Evolutionary conservation across 1,284 basidiomycete species (phyloP).

Genomic region (Xerocomus subilludens): DNA sequence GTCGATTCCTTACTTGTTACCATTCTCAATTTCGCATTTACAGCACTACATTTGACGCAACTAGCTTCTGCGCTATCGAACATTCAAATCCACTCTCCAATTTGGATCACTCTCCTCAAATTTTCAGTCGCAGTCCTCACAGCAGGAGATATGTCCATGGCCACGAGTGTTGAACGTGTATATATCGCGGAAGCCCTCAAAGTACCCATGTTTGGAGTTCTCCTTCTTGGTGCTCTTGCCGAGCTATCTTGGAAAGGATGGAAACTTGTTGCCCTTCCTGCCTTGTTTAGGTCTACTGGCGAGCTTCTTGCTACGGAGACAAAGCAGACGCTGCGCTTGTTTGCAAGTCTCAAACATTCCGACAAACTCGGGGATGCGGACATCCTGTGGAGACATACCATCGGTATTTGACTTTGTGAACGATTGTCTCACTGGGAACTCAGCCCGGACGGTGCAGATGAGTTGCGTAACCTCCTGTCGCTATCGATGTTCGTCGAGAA

Average conservation of each 20-base stretch:
- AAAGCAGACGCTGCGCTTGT: conserved; percentile 59
- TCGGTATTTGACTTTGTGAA: conserved; percentile 60
- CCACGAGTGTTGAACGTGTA: conserved; percentile 69
- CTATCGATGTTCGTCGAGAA: conserved; percentile 64
- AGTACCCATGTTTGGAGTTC: conserved; percentile 60
- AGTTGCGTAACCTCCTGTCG: conserved; percentile 63
- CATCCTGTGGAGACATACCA: conserved; percentile 65
- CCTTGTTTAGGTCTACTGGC: conserved; percentile 63
- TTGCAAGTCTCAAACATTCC: conserved; percentile 61
- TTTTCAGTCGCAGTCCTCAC: conserved; percentile 64
- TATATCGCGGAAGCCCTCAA: conserved; percentile 64
- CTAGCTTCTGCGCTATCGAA: conserved; percentile 60
- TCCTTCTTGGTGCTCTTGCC: conserved; percentile 68
- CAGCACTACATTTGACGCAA: conserved; percentile 63
- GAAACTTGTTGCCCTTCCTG: conserved; percentile 71
- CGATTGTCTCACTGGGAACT: conserved; percentile 49
- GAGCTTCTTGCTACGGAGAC: conserved; percentile 60
- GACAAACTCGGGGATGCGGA: conserved; percentile 67
- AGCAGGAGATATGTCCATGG: conserved; percentile 72
- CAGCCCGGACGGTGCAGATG: conserved; percentile 51
- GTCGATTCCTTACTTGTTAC: neutral
- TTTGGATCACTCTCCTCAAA: conserved; percentile 62
- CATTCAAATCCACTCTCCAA: conserved; percentile 54
- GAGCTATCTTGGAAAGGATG: conserved; percentile 78
- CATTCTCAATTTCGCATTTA: neutral